These are phyloP conservation scores for Hevea brasiliensis DNA, from an alignment of 345 rosid species.

Conservation along the genomic window DNA sequence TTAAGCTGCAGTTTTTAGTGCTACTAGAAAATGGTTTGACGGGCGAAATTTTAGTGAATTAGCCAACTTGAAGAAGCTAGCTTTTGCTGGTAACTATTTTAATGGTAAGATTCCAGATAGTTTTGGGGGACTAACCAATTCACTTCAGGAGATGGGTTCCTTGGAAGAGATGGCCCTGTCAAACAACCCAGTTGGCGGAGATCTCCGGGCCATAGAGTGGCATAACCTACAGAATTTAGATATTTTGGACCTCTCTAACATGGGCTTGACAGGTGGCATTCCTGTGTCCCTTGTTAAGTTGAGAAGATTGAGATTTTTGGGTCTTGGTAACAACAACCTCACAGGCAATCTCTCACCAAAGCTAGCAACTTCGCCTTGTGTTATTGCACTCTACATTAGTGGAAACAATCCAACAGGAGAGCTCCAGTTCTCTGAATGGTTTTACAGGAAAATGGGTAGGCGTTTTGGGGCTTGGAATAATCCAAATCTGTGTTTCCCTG, in stretches of 20 bases:
- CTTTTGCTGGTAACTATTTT: slow-evolving; percentile 64
- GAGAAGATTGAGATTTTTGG: slow-evolving; percentile 71
- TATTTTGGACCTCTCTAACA: slow-evolving; percentile 62
- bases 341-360: slow-evolving; percentile 52
- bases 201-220: slow-evolving; percentile 55
- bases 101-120: slow-evolving; percentile 58
- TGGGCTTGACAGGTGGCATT: slow-evolving; percentile 58
- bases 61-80: slow-evolving; percentile 59
- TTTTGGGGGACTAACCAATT: slow-evolving; percentile 43
- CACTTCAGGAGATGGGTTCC: slow-evolving; percentile 57
- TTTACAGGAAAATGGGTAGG: slow-evolving; percentile 68
- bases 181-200: slow-evolving; percentile 59
- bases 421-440: slow-evolving; percentile 53
- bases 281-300: slow-evolving; percentile 57
- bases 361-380: slow-evolving; percentile 62
- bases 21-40: slow-evolving; percentile 66
- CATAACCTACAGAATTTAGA: slow-evolving; percentile 48
- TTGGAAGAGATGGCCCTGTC: slow-evolving; percentile 68
- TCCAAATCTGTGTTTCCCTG: slow-evolving; percentile 65
- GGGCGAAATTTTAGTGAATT: slow-evolving; percentile 58
- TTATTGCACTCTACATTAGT: slow-evolving; percentile 61
- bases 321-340: slow-evolving; percentile 70
- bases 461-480: slow-evolving; percentile 90
- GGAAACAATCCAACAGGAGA: slow-evolving; percentile 87
- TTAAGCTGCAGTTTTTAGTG: slow-evolving; percentile 69